phyloP scores from a whole-genome alignment of 345 rosid genomes.

The Linum tenue region DNA sequence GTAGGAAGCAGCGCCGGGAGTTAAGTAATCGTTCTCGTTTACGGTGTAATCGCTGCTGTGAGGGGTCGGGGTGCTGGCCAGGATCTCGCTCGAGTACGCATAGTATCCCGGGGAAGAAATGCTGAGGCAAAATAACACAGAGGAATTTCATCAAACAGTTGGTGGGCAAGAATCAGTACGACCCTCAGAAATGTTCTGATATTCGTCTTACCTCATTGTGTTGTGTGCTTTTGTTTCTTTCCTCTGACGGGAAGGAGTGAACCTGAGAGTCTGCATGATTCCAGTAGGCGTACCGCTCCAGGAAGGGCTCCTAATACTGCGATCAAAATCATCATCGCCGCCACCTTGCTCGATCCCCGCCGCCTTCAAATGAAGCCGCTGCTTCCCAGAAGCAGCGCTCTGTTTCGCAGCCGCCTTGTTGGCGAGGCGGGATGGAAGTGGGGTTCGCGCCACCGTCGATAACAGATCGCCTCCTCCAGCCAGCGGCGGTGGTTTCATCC shows the following conservation, averaged over 20 bases:
- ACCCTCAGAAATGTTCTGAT: background rate
- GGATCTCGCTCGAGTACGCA: conserved; percentile 34
- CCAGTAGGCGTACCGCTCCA: conserved; percentile 43
- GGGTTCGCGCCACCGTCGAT: conserved; percentile 24
- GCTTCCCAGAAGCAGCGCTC: conserved; percentile 9
- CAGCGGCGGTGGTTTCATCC: conserved; percentile 43
- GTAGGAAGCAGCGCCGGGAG: conserved; percentile 21
- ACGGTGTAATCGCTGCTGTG: conserved; percentile 70
- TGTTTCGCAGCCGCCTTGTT: background rate
- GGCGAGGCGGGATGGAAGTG: conserved; percentile 16
- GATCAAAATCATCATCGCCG: conserved; percentile 28
- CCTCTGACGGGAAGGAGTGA: conserved; percentile 37
- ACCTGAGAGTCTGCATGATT: conserved; percentile 31
- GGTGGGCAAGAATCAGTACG: background rate
- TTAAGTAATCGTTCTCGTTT: conserved; percentile 50
- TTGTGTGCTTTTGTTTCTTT: conserved; percentile 20
- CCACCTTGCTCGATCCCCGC: background rate
- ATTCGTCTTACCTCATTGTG: conserved; percentile 33
- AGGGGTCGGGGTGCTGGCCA: conserved; percentile 46
- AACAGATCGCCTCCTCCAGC: conserved; percentile 23
- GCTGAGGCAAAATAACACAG: conserved; percentile 1
- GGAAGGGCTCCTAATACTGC: conserved; percentile 47
- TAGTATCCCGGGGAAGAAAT: conserved; percentile 44
- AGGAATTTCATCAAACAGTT: background rate
- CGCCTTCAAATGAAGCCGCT: conserved; percentile 17